Evolutionary conservation across 257 asterid species (phyloP).

Genomic region (Asclepias syriaca): DNA sequence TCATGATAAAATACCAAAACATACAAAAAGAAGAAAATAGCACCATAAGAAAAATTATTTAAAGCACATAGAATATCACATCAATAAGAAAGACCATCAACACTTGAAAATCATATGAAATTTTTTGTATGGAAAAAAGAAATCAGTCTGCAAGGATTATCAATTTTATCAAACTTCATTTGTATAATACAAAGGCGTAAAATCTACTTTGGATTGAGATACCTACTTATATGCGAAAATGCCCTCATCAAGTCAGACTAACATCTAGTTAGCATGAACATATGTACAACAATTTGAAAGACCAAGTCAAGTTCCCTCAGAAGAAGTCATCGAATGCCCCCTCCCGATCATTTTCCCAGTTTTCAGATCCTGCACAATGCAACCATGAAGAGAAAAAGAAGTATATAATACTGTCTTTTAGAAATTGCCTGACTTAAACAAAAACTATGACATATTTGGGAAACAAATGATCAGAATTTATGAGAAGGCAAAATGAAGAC

Average conservation of each 20-base stretch:
- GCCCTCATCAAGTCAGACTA: slow-evolving; percentile 22
- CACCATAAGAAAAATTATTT: slow-evolving; percentile 5
- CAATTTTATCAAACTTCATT: slow-evolving; percentile 14
- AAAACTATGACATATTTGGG: slow-evolving; percentile 27
- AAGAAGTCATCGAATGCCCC: slow-evolving; percentile 98
- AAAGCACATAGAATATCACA: slow-evolving; percentile 14
- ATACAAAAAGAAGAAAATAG: neutral
- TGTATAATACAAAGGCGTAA: slow-evolving; percentile 38
- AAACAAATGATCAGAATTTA: slow-evolving; percentile 27
- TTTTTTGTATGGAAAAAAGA: slow-evolving; percentile 2
- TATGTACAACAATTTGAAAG: slow-evolving; percentile 46
- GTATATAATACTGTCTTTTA: slow-evolving; percentile 34
- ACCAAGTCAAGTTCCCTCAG: slow-evolving; percentile 68
- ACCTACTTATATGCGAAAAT: slow-evolving; percentile 24
- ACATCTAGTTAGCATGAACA: slow-evolving; percentile 42
- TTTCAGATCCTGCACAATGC: slow-evolving; percentile 86
- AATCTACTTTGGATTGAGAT: slow-evolving; percentile 35
- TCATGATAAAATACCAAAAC: neutral
- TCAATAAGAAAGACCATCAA: neutral
- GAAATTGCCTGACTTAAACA: slow-evolving; percentile 23
- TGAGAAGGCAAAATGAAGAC: slow-evolving; percentile 14
- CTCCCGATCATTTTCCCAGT: slow-evolving; percentile 78
- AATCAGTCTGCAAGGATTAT: slow-evolving; percentile 9
- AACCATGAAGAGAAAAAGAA: slow-evolving; percentile 58
- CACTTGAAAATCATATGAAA: neutral